phyloP scores from a whole-genome alignment of 2,329 filamentous ascomycete species.

The Aspergillus arachidicola region DNA sequence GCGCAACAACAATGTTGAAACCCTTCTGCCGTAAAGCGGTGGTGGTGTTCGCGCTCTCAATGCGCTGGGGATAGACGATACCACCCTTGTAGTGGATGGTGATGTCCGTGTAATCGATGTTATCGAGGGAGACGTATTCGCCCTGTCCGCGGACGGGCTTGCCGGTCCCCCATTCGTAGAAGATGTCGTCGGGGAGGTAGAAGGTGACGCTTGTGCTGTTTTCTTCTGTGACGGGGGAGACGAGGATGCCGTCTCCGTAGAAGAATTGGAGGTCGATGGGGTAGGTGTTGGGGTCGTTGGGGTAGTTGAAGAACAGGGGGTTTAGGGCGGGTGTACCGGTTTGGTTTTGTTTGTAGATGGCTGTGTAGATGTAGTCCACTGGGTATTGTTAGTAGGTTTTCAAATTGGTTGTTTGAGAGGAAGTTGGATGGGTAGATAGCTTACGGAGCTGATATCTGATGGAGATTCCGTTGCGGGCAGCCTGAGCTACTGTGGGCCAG shows the following conservation, averaged over 20 bases:
- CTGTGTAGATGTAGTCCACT: neutral
- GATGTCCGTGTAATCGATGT: conserved; percentile 2
- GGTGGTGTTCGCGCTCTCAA: neutral
- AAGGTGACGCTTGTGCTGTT: conserved; percentile 6
- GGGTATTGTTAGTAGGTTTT: neutral
- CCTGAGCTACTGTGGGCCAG: neutral
- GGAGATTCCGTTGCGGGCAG: neutral
- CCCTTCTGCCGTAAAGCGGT: neutral
- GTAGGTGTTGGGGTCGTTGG: neutral
- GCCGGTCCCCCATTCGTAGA: conserved; percentile 9
- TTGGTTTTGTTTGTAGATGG: neutral
- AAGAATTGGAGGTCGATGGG: neutral
- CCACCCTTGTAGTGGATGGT: neutral
- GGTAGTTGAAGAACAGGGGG: neutral
- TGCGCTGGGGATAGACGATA: neutral
- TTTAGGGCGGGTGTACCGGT: neutral
- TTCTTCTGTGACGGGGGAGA: conserved; percentile 1
- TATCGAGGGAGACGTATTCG: conserved; percentile 2
- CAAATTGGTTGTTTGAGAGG: fast-evolving
- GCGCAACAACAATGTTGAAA: neutral
- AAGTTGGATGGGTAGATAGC: neutral
- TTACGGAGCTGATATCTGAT: neutral
- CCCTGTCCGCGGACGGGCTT: conserved; percentile 4
- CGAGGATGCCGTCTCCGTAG: neutral
- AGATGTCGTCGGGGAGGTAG: conserved; percentile 11